Evolutionary conservation across 805 yeast genomes (phyloP).

Genomic region (Candida boleticola): DNA sequence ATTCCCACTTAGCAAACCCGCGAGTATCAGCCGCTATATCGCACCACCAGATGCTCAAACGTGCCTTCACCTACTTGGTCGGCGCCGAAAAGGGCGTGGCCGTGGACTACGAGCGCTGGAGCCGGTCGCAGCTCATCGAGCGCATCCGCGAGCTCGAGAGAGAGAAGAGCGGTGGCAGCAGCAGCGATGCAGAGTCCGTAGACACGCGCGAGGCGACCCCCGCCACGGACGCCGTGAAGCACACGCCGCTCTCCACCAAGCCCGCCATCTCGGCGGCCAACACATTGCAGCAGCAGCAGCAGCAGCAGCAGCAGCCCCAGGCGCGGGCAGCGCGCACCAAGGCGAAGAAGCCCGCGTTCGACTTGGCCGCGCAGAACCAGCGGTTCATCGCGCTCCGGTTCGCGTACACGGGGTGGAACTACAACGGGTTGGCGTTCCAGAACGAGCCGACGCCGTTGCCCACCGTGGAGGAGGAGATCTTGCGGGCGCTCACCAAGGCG

Average conservation of each 20-base stretch:
- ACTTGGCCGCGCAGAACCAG: constrained; percentile 58
- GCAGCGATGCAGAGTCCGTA: constrained; percentile 3
- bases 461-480: constrained; percentile 77
- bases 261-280: background rate
- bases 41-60: constrained; percentile 23
- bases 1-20: too few relatives aligned
- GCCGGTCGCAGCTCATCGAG: constrained; percentile 59
- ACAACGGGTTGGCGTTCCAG: constrained; percentile 87
- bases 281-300: too few relatives aligned
- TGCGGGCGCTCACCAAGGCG: constrained; percentile 69
- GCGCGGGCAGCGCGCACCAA: constrained; percentile 2
- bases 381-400: constrained; percentile 78
- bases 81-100: constrained; percentile 15
- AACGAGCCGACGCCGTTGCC: constrained; percentile 73
- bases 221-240: background rate
- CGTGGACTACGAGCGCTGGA: constrained; percentile 56
- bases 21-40: too few relatives aligned
- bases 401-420: constrained; percentile 92
- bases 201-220: constrained; percentile 11
- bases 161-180: background rate
- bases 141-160: constrained; percentile 57
- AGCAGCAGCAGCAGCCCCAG: too few relatives aligned
- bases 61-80: constrained; percentile 20
- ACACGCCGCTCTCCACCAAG: background rate
- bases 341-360: constrained; percentile 46